Conservation (phyloP, 192 early-diverging fungal species). For the Rhizophlyctis rosea region DNA sequence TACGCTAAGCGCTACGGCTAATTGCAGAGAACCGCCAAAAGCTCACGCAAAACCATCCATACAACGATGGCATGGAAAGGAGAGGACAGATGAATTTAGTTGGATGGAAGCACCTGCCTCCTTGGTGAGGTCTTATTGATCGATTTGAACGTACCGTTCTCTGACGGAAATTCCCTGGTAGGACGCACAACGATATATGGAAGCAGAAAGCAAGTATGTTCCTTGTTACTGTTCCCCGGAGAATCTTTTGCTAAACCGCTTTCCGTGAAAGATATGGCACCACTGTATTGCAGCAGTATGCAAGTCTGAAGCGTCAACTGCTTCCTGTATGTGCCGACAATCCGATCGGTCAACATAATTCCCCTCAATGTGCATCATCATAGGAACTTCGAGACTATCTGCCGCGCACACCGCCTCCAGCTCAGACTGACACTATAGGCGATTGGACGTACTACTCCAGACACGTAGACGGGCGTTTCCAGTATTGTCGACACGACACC, state of each 20-base stretch:
- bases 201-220: slow-evolving; percentile 7
- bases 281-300: not conserved
- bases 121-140: not conserved
- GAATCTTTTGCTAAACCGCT: not conserved
- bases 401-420: slow-evolving; percentile 3
- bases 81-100: slow-evolving; percentile 10
- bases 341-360: not conserved
- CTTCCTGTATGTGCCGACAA: no score
- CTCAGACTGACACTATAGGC: slow-evolving; percentile 12
- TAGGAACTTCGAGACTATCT: slow-evolving; percentile 14
- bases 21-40: no score
- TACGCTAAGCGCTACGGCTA: no score
- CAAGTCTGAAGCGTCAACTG: not conserved
- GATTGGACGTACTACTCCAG: slow-evolving; percentile 13
- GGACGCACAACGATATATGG: not conserved
- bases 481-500: slow-evolving; percentile 9
- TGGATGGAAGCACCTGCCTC: slow-evolving; percentile 11
- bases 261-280: not conserved
- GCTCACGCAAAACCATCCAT: no score
- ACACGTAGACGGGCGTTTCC: slow-evolving; percentile 5
- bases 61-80: slow-evolving; percentile 12
- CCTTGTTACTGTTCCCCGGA: not conserved
- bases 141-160: not conserved
- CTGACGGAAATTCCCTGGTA: not conserved
- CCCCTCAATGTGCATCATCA: not conserved